Evolutionary conservation across 768 basidiomycete species (phyloP).

Genomic region (Pisolithus albus): DNA sequence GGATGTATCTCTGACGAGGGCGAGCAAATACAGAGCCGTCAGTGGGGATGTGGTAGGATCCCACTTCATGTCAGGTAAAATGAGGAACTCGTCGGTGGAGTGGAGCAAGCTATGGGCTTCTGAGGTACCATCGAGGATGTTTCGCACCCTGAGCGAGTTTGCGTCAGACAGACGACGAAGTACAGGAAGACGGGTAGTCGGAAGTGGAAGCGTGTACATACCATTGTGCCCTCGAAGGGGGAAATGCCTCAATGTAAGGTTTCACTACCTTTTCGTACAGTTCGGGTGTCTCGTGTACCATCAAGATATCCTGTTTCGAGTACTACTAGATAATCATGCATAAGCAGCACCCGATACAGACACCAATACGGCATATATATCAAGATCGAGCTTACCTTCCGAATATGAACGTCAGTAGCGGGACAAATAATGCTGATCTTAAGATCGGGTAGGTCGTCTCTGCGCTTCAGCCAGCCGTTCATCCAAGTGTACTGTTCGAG

Average conservation of each 20-base stretch:
- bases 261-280: slow-evolving; percentile 62
- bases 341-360: background rate
- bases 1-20: slow-evolving; percentile 53
- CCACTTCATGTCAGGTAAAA: slow-evolving; percentile 98
- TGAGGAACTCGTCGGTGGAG: slow-evolving; percentile 57
- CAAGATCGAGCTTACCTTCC: slow-evolving; percentile 47
- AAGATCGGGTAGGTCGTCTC: slow-evolving; percentile 47
- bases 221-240: slow-evolving; percentile 77
- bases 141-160: slow-evolving; percentile 58
- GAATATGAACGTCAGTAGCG: slow-evolving; percentile 84
- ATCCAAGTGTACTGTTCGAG: slow-evolving; percentile 71
- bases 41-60: slow-evolving; percentile 58
- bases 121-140: slow-evolving; percentile 70
- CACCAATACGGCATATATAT: background rate
- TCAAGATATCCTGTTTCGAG: slow-evolving; percentile 57
- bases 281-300: slow-evolving; percentile 80
- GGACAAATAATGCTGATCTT: slow-evolving; percentile 84
- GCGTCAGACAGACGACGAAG: background rate
- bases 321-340: slow-evolving; percentile 42
- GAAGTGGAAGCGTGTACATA: slow-evolving; percentile 19
- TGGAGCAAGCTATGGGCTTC: slow-evolving; percentile 71
- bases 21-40: slow-evolving; percentile 77
- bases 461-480: slow-evolving; percentile 56
- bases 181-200: background rate
- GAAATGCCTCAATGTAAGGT: slow-evolving; percentile 76